These are phyloP conservation scores for Artomyces pyxidatus DNA, from an alignment of 768 basidiomycete species.

Conservation along the genomic window DNA sequence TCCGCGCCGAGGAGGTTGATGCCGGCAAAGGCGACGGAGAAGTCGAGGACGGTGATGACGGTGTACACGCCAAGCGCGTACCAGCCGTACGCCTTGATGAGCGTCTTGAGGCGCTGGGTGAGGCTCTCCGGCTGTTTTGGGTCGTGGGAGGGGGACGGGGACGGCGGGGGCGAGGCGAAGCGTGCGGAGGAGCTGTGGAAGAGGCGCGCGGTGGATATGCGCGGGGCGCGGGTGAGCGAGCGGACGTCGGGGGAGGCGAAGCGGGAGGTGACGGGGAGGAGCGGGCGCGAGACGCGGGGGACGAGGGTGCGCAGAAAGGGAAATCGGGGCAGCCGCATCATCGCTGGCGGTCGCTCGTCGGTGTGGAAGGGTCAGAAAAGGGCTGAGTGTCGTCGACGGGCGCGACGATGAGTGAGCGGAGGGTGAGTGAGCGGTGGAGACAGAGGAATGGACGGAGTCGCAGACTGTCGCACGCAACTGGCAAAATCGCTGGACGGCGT, in stretches of 20 bases:
- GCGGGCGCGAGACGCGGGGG: slow-evolving; percentile 33
- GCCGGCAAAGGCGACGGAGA: slow-evolving; percentile 73
- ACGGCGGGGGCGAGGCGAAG: slow-evolving; percentile 32
- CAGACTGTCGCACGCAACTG: too few relatives aligned
- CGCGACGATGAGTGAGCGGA: too few relatives aligned
- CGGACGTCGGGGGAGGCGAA: slow-evolving; percentile 25
- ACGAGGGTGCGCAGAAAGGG: slow-evolving; percentile 37
- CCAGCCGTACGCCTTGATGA: slow-evolving; percentile 92
- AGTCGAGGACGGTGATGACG: slow-evolving; percentile 67
- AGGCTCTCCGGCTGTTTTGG: slow-evolving; percentile 43
- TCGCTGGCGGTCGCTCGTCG: too few relatives aligned
- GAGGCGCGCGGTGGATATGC: slow-evolving; percentile 31
- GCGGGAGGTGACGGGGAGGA: slow-evolving; percentile 42
- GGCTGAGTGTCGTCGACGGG: too few relatives aligned
- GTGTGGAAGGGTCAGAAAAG: too few relatives aligned
- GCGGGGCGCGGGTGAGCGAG: slow-evolving; percentile 23
- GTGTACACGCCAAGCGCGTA: slow-evolving; percentile 91
- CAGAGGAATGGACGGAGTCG: too few relatives aligned
- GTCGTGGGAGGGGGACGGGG: slow-evolving; percentile 23
- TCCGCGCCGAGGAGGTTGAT: slow-evolving; percentile 89
- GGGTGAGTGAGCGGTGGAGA: too few relatives aligned
- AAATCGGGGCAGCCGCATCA: slow-evolving; percentile 31
- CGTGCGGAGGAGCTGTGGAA: slow-evolving; percentile 44
- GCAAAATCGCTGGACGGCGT: too few relatives aligned
- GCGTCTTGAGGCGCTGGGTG: slow-evolving; percentile 65